phyloP scores from a whole-genome alignment of 176 grass and related monocot species.

The Alloteropsis semialata region DNA sequence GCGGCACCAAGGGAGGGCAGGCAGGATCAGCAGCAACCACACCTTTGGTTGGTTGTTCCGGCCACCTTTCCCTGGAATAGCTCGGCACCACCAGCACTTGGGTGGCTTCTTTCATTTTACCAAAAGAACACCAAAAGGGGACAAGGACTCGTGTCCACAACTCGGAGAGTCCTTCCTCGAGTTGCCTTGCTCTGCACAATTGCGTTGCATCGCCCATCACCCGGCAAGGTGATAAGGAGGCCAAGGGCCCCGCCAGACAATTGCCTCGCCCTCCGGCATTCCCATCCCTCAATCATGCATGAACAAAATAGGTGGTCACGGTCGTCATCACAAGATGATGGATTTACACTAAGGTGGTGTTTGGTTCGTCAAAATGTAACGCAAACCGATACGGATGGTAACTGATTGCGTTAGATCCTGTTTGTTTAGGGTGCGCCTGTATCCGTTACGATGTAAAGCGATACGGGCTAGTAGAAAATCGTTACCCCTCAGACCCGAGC shows the following conservation, averaged over 20 bases:
- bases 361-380: too few relatives aligned
- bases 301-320: background rate
- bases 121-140: background rate
- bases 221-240: background rate
- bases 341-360: background rate
- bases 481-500: too few relatives aligned
- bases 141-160: background rate
- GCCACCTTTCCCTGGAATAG: background rate
- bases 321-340: background rate
- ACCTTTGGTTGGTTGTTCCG: background rate
- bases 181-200: background rate
- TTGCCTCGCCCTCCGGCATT: background rate
- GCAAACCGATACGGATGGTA: too few relatives aligned
- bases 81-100: background rate
- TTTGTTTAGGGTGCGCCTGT: too few relatives aligned
- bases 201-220: background rate
- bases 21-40: background rate
- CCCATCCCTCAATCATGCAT: conserved; percentile 6
- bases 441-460: too few relatives aligned
- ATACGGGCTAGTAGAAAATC: too few relatives aligned
- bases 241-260: background rate
- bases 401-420: too few relatives aligned
- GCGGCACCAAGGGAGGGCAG: too few relatives aligned
- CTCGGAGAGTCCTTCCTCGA: background rate
- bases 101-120: background rate